Percentiles rank a stretch among this genome's conserved stretches.
Evolutionary conservation across 2,329 filamentous ascomycete species (phyloP).

Genomic region (Lojkania enalia): DNA sequence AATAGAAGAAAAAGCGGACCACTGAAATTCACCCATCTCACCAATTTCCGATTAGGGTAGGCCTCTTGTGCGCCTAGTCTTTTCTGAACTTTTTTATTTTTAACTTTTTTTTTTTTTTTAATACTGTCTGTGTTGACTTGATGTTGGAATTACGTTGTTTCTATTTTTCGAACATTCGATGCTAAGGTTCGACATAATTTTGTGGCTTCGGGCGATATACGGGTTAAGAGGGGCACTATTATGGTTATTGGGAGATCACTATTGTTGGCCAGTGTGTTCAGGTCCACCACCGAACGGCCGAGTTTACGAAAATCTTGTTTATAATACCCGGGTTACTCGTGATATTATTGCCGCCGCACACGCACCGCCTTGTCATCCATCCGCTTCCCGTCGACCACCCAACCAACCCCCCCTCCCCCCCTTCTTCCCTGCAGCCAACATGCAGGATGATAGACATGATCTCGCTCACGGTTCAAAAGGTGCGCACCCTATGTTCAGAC

Average conservation of each 20-base stretch:
- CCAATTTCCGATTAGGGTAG: background rate
- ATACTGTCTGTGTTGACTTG: slow-evolving; percentile 1
- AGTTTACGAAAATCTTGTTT: slow-evolving; percentile 22
- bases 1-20: background rate
- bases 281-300: slow-evolving; percentile 6
- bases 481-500: no score
- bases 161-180: slow-evolving; percentile 9
- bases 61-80: background rate
- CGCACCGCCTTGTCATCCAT: background rate
- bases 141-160: slow-evolving; percentile 12
- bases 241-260: slow-evolving; percentile 17
- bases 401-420: no score
- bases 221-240: slow-evolving; percentile 9
- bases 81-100: background rate
- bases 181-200: slow-evolving; percentile 10
- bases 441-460: background rate
- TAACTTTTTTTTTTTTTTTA: slow-evolving; percentile 2
- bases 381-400: background rate
- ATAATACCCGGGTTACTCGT: slow-evolving; percentile 26
- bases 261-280: slow-evolving; percentile 20
- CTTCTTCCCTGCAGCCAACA: background rate
- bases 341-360: slow-evolving; percentile 20
- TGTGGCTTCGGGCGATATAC: slow-evolving; percentile 15
- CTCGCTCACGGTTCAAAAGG: no score
- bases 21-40: background rate